Evolutionary conservation across 164 flowering plant genomes (phyloP), one percentile per base, ranked within the genome.

Genomic region (Paratinospora sagittata): DNA sequence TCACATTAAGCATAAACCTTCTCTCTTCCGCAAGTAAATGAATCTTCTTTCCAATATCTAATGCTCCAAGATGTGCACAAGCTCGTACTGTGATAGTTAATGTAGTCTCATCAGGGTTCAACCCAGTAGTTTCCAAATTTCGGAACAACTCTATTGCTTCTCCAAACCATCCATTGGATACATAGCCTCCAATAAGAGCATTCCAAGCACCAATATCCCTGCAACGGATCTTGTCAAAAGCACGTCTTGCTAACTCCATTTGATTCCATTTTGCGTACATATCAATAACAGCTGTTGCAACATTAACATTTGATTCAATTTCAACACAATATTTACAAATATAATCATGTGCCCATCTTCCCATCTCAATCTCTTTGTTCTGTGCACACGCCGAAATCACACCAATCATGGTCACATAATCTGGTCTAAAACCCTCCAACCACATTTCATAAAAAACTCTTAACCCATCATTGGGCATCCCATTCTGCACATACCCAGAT

Each of bases 161-260:
- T 21, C n/a, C 27, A 41, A 64, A 76, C 16, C 17, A 57, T 30
- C 70, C 34, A 68, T 76, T 76, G 60, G 52, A 64, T 26, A 76
- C 79, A 69, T 69, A 76, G 14, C 75, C 79, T 55, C 72, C 75
- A 1, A 76, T 76, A 41, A 76, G 75, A 23, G 73, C 79, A 58
- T 76, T 76, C 75, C 79, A 76, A 17, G 66, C 68, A 11, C 75
- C 76, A 58, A 76, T 47, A 23, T 76, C 79, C 65, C 55, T 65
- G n/a, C 27, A 58, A 8, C 26, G 27, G 63, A 73, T 57, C 36
- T 64, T 16, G 36, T 69, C 9, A 30, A 76, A 76, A 65, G 65
- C 72, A 61, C 8, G 37, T 49, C 65, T 69, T 0, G 79, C 75
- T 21, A 24, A 23, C 11, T 69, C 73, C 57, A 72, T 72, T 47